Conservation (phyloP, 2,329 filamentous ascomycete genomes). For the Cladorrhinum sp. region DNA sequence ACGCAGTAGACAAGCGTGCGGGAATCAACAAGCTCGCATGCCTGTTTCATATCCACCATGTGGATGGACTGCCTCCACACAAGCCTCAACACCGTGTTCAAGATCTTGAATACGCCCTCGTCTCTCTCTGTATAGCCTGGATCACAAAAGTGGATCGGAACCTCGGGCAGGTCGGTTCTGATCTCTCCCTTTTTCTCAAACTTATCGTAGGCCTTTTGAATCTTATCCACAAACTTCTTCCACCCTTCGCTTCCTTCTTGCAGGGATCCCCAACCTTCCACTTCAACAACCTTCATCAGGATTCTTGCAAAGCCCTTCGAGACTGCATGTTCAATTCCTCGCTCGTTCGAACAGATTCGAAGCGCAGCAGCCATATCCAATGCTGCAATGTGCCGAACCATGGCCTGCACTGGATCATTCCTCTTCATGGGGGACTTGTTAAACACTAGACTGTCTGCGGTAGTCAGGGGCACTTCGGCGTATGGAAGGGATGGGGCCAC, state of each 20-base stretch:
- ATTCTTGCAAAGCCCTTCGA: conserved; percentile 7
- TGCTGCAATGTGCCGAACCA: conserved; percentile 17
- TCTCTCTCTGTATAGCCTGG: conserved; percentile 16
- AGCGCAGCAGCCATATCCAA: conserved; percentile 11
- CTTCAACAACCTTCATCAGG: background rate
- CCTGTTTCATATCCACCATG: background rate
- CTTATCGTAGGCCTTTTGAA: background rate
- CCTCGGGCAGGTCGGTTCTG: conserved; percentile 1
- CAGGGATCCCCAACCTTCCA: background rate
- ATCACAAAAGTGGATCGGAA: conserved; percentile 7
- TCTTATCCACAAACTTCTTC: background rate
- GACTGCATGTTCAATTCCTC: conserved; percentile 9
- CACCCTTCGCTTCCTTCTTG: background rate
- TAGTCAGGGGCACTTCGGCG: background rate
- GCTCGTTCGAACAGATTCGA: background rate
- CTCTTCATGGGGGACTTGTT: background rate
- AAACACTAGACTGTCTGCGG: background rate
- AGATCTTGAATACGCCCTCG: background rate
- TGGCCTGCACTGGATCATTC: conserved; percentile 11
- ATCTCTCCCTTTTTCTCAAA: conserved; percentile 6
- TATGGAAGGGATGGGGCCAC: conserved; percentile 1
- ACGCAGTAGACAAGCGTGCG: conserved; percentile 15
- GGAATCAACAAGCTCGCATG: background rate
- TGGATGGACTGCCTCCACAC: conserved; percentile 1
- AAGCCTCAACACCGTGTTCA: background rate